Evolutionary conservation across 257 asterid genomes (phyloP), one percentile per base, ranked within the genome.

Genomic region (Solanum appendiculatum): DNA sequence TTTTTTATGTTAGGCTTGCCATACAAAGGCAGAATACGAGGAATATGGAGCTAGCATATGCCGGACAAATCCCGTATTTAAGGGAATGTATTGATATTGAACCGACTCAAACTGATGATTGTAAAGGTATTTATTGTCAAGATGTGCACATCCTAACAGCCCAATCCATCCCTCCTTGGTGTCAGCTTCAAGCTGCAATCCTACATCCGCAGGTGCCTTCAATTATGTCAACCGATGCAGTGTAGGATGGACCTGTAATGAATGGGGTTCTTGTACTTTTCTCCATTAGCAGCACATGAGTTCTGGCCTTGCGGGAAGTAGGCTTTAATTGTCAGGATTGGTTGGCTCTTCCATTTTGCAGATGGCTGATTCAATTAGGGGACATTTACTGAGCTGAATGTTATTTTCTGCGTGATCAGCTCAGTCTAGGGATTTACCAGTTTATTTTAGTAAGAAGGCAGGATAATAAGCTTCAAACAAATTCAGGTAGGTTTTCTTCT

Each of bases 11-110:
- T 42, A 95, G 99, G 98, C 99, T 87, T 97, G 99, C 91, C 99
- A 97, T 90, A 95, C 99, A 25, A 97, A 97, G 92, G 98, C 96
- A n/a, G 98, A 97, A 91, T 97, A 97, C 16, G 99, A 97, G 89
- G 99, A 97, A 91, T 88, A 68, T 88, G 99, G 99, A 78, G 99
- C 99, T 58, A 97, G 97, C 92, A 97, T 97, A 88, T 97, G 99
- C 94, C 93, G 98, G 58, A 94, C 99, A 14, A 97, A 95, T 88
- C 99, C 99, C 78, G 94, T 97, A 83, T 97, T 97, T 89, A 97
- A 97, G 90, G 99, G 99, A 88, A 97, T 97, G 99, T 95, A 93
- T 86, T 97, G 91, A 97, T 78, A 29, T 44, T 69, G 88, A 75
- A 84, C 73, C 73, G 14, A 86, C 78, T 75, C 51, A 39, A 82